These are phyloP conservation scores for Fusarium proliferatum DNA, from an alignment of 2,329 filamentous ascomycete species.

Conservation along the genomic window DNA sequence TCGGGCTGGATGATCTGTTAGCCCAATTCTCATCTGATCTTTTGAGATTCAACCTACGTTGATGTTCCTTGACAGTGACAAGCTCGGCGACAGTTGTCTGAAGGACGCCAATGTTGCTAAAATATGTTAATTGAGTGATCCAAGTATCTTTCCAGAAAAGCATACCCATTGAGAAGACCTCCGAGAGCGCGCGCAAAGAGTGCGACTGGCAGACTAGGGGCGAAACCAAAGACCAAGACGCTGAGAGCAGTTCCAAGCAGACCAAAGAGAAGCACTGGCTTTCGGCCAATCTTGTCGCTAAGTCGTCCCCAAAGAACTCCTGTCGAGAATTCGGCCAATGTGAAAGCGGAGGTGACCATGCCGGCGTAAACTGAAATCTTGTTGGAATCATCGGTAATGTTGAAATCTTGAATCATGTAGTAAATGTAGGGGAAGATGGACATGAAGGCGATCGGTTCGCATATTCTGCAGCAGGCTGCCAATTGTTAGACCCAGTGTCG, in stretches of 20 bases:
- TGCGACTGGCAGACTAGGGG: conserved; percentile 82
- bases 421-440: conserved; percentile 99
- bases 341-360: conserved; percentile 96
- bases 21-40: not conserved
- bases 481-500: conserved; percentile 19
- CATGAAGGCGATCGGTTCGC: conserved; percentile 99
- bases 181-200: conserved; percentile 89
- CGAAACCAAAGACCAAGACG: conserved; percentile 92
- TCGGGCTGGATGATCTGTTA: conserved; percentile 68
- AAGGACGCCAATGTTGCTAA: conserved; percentile 90
- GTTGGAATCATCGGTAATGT: conserved; percentile 80
- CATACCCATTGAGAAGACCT: conserved; percentile 90
- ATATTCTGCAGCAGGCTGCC: conserved; percentile 90
- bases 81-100: conserved; percentile 96
- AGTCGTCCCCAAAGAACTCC: conserved; percentile 93
- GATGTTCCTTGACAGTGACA: conserved; percentile 91
- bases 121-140: conserved; percentile 22
- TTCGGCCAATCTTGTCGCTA: conserved; percentile 91
- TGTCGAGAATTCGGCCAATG: conserved; percentile 93
- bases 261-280: conserved; percentile 91
- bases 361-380: conserved; percentile 93
- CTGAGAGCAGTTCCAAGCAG: conserved; percentile 91
- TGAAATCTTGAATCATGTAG: conserved; percentile 94
- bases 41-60: conserved; percentile 68
- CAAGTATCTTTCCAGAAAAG: not conserved